phyloP scores from a whole-genome alignment of 805 yeast species.

The Lachancea thermotolerans region DNA sequence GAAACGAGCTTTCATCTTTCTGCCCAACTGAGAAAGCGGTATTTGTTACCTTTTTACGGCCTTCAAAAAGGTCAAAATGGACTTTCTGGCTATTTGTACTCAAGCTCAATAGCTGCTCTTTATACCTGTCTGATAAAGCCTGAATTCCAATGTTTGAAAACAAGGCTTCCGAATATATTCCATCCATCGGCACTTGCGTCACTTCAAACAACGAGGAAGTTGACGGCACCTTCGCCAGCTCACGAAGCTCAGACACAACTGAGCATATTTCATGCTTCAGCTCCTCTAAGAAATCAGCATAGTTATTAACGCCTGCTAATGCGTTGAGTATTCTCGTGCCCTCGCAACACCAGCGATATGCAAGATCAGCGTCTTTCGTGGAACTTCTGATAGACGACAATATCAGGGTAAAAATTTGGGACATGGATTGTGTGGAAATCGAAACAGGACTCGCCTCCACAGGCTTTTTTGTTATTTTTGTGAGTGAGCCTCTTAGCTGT shows the following conservation, averaged over 20 bases:
- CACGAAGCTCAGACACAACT: neutral
- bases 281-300: constrained; percentile 9
- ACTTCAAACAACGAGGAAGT: neutral
- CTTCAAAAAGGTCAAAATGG: too few species aligned
- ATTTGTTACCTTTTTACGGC: too few species aligned
- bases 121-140: constrained; percentile 3
- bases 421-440: constrained; percentile 2
- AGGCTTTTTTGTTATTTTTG: neutral
- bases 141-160: constrained; percentile 1
- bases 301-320: constrained; percentile 13
- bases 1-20: neutral
- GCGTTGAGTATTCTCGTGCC: constrained; percentile 9
- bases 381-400: constrained; percentile 10
- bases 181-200: neutral
- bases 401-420: constrained; percentile 10
- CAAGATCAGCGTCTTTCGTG: neutral
- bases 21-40: too few species aligned
- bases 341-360: constrained; percentile 16
- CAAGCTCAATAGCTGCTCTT: too few species aligned
- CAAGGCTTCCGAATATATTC: constrained; percentile 1
- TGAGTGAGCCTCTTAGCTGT: neutral
- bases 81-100: too few species aligned
- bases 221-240: neutral
- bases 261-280: constrained; percentile 6
- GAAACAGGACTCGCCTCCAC: neutral